Conservation (phyloP, 352 stramenopile genomes). For the Phytophthora kernoviae region DNA sequence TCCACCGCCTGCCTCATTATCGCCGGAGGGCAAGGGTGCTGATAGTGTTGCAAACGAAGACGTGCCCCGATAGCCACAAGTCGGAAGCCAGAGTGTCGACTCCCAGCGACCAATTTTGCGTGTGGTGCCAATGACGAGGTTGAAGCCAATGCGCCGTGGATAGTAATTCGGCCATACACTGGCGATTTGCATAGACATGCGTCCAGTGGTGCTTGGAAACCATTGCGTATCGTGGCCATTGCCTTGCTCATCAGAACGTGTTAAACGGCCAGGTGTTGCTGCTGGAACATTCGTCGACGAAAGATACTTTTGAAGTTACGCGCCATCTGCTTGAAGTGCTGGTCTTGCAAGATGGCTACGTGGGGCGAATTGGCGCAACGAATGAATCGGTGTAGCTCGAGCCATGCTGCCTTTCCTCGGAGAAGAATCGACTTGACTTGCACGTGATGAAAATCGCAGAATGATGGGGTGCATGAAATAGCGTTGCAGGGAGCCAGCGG, state of each 20-base stretch:
- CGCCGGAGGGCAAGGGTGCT: slow-evolving; percentile 58
- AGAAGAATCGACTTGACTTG: background rate
- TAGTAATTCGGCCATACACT: slow-evolving; percentile 17
- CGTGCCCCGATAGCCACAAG: too few relatives aligned
- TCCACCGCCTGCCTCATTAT: slow-evolving; percentile 70
- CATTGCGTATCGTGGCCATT: slow-evolving; percentile 13
- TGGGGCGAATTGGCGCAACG: background rate
- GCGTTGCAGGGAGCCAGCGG: background rate
- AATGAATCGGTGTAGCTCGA: background rate
- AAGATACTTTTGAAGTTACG: background rate
- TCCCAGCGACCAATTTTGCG: background rate
- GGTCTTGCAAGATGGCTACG: background rate
- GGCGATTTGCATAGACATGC: slow-evolving; percentile 22
- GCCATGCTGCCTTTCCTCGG: background rate
- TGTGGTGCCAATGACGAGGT: background rate
- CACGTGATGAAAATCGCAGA: background rate
- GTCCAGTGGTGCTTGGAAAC: background rate
- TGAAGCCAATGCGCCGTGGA: background rate
- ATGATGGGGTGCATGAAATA: background rate
- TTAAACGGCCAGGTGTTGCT: background rate
- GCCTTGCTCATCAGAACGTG: slow-evolving; percentile 11
- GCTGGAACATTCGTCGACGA: background rate
- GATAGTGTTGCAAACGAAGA: background rate
- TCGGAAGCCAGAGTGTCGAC: background rate
- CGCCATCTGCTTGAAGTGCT: background rate